These are phyloP conservation scores for Diaporthe caulivora DNA, from an alignment of 2,329 filamentous ascomycete genomes.

Conservation along the genomic window DNA sequence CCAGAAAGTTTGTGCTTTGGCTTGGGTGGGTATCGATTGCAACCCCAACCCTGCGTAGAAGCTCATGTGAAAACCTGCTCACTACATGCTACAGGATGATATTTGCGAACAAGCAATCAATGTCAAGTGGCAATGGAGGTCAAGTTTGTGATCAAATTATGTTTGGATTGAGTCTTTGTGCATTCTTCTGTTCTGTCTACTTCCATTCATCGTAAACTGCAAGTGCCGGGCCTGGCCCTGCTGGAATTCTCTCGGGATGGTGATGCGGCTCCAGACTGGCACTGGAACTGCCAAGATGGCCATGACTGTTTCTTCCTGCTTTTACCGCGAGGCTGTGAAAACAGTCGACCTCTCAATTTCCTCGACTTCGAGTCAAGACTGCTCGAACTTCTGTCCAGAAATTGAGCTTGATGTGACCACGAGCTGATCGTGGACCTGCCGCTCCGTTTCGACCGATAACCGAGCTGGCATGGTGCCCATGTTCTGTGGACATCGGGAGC, in stretches of 20 bases:
- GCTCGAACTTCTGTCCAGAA: background rate
- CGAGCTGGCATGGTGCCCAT: background rate
- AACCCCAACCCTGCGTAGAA: background rate
- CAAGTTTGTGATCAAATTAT: background rate
- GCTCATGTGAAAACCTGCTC: background rate
- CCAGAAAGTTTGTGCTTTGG: slow-evolving; percentile 36
- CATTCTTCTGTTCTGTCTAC: background rate
- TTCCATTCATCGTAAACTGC: background rate
- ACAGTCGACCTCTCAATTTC: background rate
- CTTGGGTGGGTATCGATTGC: slow-evolving; percentile 38
- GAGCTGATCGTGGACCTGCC: background rate
- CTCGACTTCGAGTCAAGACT: background rate
- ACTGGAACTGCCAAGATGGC: background rate
- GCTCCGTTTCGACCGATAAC: background rate
- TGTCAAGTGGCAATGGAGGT: background rate
- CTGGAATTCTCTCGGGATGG: background rate
- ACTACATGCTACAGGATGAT: background rate
- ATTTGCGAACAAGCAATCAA: background rate
- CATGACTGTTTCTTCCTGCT: slow-evolving; percentile 8
- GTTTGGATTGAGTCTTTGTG: background rate
- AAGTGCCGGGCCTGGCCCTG: background rate
- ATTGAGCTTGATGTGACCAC: background rate
- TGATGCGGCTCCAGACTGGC: background rate
- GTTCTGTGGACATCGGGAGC: background rate
- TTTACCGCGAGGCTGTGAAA: background rate